Percentiles rank a stretch among this genome's conserved stretches.
Conservation (phyloP, 2,329 filamentous ascomycete genomes). For the Chaetomium sp. region DNA sequence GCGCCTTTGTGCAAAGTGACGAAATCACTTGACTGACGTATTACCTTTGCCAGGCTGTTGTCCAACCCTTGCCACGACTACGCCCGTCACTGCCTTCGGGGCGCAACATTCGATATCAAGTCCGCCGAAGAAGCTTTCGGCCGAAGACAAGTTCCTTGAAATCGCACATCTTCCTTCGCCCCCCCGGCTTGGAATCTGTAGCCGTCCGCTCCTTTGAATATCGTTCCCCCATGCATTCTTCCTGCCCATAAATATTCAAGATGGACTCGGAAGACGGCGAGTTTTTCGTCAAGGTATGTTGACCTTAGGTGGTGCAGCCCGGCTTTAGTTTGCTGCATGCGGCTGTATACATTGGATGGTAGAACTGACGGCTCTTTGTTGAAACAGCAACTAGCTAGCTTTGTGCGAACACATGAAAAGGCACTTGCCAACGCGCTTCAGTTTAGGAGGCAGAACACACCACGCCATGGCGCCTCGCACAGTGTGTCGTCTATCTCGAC, state of each 20-base stretch:
- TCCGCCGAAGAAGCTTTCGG: constrained; percentile 26
- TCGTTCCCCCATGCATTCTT: constrained; percentile 52
- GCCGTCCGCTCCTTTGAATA: constrained; percentile 32
- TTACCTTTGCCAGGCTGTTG: constrained; percentile 37
- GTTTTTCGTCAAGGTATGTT: constrained; percentile 79
- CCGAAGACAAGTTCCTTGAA: constrained; percentile 16
- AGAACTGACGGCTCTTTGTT: constrained; percentile 38
- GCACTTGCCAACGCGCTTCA: constrained; percentile 94
- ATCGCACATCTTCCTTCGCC: constrained; percentile 21
- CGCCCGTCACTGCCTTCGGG: constrained; percentile 21
- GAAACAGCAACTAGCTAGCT: constrained; percentile 84
- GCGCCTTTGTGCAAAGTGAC: constrained; percentile 29
- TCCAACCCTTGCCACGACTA: constrained; percentile 34
- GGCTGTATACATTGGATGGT: not conserved
- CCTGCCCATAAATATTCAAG: constrained; percentile 37
- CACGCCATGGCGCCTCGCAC: constrained; percentile 70
- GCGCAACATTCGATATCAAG: constrained; percentile 18
- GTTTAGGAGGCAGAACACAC: constrained; percentile 70
- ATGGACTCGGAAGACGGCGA: constrained; percentile 92
- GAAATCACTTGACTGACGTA: constrained; percentile 36
- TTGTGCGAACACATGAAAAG: constrained; percentile 96
- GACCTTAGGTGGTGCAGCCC: not conserved
- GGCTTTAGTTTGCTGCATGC: not conserved
- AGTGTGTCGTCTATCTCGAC: constrained; percentile 61
- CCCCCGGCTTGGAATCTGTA: constrained; percentile 26